A percentile compares a stretch with the other conserved stretches of the same genome.
phyloP scores from a whole-genome alignment of 2,329 filamentous ascomycete species.

The Aspergillus quadrilineatus region DNA sequence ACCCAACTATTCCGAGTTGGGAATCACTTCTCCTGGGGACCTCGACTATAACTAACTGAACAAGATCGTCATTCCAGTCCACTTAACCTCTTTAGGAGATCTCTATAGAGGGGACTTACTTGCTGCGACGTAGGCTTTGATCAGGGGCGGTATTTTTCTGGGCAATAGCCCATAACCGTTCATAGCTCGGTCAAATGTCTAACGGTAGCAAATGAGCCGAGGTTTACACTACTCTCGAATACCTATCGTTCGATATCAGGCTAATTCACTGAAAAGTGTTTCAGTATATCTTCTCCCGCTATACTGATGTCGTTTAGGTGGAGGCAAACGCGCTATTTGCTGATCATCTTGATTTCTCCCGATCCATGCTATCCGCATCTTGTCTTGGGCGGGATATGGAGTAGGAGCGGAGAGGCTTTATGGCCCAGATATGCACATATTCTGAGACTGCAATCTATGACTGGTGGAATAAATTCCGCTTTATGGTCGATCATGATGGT shows the following conservation, averaged over 20 bases:
- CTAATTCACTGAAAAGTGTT: too few species aligned
- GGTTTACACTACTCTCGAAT: too few species aligned
- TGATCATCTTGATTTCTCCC: background rate
- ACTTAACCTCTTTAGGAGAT: too few species aligned
- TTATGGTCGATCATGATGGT: background rate
- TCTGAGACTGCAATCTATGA: background rate
- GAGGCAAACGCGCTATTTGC: background rate
- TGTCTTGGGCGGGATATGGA: background rate
- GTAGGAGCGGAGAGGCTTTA: background rate
- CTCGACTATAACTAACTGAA: too few species aligned
- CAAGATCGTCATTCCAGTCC: too few species aligned
- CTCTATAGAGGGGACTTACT: too few species aligned
- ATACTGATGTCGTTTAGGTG: background rate
- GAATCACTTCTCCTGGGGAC: background rate
- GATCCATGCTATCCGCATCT: background rate
- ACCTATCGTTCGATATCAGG: too few species aligned
- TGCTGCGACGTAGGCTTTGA: too few species aligned
- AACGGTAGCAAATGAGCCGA: background rate
- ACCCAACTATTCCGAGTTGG: background rate
- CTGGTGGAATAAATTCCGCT: background rate
- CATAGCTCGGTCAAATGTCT: background rate
- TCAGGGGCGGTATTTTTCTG: too few species aligned
- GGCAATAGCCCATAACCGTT: too few species aligned
- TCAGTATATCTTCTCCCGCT: too few species aligned
- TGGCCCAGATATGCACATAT: too few species aligned